Conservation (phyloP, 2,329 filamentous ascomycete species). For the Didymella glomerata region DNA sequence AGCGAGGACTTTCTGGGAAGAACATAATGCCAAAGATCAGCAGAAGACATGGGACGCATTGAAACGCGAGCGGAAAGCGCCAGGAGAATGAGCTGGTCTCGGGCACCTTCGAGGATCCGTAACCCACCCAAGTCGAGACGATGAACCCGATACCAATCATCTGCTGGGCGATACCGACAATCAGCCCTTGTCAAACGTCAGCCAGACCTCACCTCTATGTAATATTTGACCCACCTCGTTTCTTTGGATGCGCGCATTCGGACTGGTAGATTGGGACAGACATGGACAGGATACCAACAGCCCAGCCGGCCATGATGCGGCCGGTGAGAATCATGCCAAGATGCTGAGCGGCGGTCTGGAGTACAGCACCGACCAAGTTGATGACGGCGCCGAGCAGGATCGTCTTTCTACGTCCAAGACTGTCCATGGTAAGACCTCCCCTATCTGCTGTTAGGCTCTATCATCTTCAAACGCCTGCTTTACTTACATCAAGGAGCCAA, state of each 20-base stretch:
- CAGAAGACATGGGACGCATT: constrained; percentile 56
- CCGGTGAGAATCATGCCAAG: constrained; percentile 66
- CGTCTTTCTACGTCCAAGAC: constrained; percentile 66
- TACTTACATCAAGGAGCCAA: constrained; percentile 60
- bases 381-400: constrained; percentile 68
- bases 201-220: not conserved
- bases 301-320: constrained; percentile 66
- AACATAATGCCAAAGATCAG: constrained; percentile 55
- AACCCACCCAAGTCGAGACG: constrained; percentile 63
- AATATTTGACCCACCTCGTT: constrained; percentile 55
- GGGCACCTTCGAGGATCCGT: constrained; percentile 51
- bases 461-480: not conserved
- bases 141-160: constrained; percentile 67
- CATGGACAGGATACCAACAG: constrained; percentile 66
- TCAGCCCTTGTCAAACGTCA: constrained; percentile 48
- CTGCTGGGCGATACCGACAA: constrained; percentile 66
- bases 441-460: constrained; percentile 23
- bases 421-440: constrained; percentile 67
- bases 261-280: constrained; percentile 71
- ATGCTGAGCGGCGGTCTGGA: constrained; percentile 66
- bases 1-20: constrained; percentile 51
- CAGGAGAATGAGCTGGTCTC: constrained; percentile 50
- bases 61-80: constrained; percentile 58
- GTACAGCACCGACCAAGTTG: constrained; percentile 64
- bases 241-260: constrained; percentile 67